Percentiles rank a stretch among this genome's conserved stretches.
Evolutionary conservation across 495 filamentous ascomycete genomes (phyloP).

Genomic region (Penicillium alfredii): DNA sequence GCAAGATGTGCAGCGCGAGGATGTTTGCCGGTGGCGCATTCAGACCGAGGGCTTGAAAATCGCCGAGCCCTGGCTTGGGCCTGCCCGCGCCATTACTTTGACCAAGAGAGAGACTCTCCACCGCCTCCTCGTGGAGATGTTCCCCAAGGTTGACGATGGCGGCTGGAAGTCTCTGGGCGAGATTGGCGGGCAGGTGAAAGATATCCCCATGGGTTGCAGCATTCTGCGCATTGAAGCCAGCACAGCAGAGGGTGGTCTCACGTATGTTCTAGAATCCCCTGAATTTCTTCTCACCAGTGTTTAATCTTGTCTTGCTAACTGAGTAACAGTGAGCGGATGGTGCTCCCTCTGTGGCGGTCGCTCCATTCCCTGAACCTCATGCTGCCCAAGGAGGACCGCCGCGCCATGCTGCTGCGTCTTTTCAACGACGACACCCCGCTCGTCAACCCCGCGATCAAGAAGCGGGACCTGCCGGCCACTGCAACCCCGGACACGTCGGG

Average conservation of each 20-base stretch:
- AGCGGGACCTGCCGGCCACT: constrained; percentile 17
- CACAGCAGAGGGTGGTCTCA: constrained; percentile 62
- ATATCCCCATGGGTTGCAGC: constrained; percentile 85
- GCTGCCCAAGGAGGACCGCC: constrained; percentile 93
- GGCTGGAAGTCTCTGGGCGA: constrained; percentile 75
- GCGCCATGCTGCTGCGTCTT: constrained; percentile 83
- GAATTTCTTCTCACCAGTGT: too few species aligned
- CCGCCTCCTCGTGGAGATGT: constrained; percentile 86
- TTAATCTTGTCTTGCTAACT: constrained; percentile 12
- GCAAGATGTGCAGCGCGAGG: constrained; percentile 80
- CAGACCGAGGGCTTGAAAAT: constrained; percentile 89
- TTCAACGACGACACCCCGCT: constrained; percentile 80
- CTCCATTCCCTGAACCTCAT: constrained; percentile 86
- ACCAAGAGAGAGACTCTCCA: constrained; percentile 69
- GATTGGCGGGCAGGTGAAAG: constrained; percentile 75
- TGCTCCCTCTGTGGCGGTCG: constrained; percentile 87
- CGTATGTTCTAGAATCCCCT: constrained; percentile 29
- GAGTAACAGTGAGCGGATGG: constrained; percentile 60
- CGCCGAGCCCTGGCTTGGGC: constrained; percentile 80
- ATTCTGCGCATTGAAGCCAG: constrained; percentile 75
- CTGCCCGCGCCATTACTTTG: constrained; percentile 65
- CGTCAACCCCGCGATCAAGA: constrained; percentile 43
- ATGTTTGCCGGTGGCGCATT: constrained; percentile 88
- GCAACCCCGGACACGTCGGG: constrained; percentile 17
- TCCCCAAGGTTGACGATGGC: constrained; percentile 66